A percentile compares a stretch with the other conserved stretches of the same genome.
These are phyloP conservation scores for Dimargaris verticillata DNA, from an alignment of 192 early-diverging fungal genomes.

Conservation along the genomic window DNA sequence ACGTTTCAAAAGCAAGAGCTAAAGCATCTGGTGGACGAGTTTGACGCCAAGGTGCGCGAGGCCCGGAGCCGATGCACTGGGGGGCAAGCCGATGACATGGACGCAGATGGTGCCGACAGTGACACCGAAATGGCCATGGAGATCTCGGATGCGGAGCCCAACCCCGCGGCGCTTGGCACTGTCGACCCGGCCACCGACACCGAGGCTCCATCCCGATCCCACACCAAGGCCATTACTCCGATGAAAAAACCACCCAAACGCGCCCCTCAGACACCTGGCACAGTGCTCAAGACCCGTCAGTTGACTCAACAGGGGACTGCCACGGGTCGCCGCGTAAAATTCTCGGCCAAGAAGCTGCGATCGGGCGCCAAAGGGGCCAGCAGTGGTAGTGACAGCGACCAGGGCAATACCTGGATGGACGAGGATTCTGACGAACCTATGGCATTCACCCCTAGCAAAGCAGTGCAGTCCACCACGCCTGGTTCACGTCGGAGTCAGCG, in stretches of 20 bases:
- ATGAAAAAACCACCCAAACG: slow-evolving; percentile 3
- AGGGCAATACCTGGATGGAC: neutral
- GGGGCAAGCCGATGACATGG: slow-evolving; percentile 9
- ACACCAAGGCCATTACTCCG: neutral
- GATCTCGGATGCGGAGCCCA: neutral
- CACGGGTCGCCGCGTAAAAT: neutral
- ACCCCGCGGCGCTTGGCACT: neutral
- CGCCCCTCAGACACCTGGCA: neutral
- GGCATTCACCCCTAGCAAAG: too few relatives aligned
- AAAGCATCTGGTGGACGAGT: slow-evolving; percentile 71
- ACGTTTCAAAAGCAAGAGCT: slow-evolving; percentile 51
- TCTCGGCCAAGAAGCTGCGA: neutral
- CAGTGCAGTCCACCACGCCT: too few relatives aligned
- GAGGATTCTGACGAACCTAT: slow-evolving; percentile 4
- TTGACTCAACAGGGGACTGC: neutral
- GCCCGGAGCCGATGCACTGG: slow-evolving; percentile 47
- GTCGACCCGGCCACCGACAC: neutral
- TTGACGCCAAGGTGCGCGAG: slow-evolving; percentile 60
- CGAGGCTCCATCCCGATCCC: neutral
- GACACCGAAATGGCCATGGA: neutral
- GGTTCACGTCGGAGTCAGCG: too few relatives aligned
- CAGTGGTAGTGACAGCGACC: slow-evolving; percentile 8
- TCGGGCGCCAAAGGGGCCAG: neutral
- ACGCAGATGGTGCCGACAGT: slow-evolving; percentile 9
- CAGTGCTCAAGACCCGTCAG: slow-evolving; percentile 7